Evolutionary conservation across 768 basidiomycete species (phyloP), one percentile per base, ranked within the genome.

Genomic region (Lentinula sp.): DNA sequence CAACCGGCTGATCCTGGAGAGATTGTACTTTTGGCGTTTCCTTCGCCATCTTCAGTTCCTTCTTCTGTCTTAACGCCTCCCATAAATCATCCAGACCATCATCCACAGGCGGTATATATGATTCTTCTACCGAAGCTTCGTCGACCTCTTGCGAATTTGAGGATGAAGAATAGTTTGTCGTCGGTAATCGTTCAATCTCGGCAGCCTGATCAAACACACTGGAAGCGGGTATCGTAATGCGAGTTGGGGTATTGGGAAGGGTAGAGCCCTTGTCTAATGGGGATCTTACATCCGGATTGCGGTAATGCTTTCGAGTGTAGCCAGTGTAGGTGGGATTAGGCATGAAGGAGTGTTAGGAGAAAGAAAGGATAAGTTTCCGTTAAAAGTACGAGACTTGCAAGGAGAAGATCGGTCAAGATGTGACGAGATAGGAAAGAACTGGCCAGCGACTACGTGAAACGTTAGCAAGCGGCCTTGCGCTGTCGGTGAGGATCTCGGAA

Each of bases 1-100:
- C 64, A 2, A 40, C 55, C 8, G 39, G 23, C 18, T 56, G 55
- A 62, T 75, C 78, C 68, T 86, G 86, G 21, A 89, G 77, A 21
- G 87, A 89, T 70, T 84, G 82, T 49, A 89, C 85, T 70, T 90
- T 90, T 34, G 84, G 80, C 56, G 83, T 83, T 66, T 85, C 80
- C 65, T 84, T 84, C 46, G 85, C 86, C 78, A 89, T 85, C 65
- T 80, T 80, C 64, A 76, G 78, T 54, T 83, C 84, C 71, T 89
- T 90, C 71, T 81, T 77, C 69, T 81, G 79, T 49, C 87, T 80
- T 57, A 90, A 79, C 59, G 80, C 78, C 61, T 74, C 80, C 88
- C 88, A 90, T n/a, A 90, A 71, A 21, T 81, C 74, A 66, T 87
- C 80, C 63, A 89, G 73, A 13, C 78, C 74, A 32, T 73, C 67